Percentiles rank a stretch among this genome's conserved stretches.
Evolutionary conservation across 2,329 filamentous ascomycete species (phyloP).

Genomic region (Nemania sp.): DNA sequence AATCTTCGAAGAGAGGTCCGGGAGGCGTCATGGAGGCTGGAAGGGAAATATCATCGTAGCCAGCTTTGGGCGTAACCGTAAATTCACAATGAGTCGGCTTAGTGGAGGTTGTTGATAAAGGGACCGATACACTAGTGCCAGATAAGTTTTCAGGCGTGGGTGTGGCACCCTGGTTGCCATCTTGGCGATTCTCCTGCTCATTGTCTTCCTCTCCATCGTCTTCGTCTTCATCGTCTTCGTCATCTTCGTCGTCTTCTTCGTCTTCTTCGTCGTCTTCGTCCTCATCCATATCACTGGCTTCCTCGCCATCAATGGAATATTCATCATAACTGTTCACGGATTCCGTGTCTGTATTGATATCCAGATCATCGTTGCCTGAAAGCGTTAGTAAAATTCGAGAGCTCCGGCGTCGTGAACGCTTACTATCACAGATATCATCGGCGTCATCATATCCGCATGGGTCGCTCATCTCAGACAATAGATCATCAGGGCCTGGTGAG

Average conservation of each 20-base stretch:
- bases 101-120: not conserved
- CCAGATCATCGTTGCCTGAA: not conserved
- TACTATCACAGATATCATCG: slow-evolving; percentile 25
- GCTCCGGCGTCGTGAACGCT: not conserved
- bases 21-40: not conserved
- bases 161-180: slow-evolving; percentile 18
- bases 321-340: not conserved
- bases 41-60: not conserved
- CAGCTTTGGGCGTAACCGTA: not conserved
- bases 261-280: slow-evolving; percentile 17
- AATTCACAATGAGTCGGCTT: not conserved
- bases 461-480: slow-evolving; percentile 16
- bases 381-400: not conserved
- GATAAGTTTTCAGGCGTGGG: slow-evolving; percentile 4
- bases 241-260: not conserved
- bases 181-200: too few relatives aligned
- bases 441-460: too few relatives aligned
- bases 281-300: slow-evolving; percentile 10
- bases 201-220: slow-evolving; percentile 1
- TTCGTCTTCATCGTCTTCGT: too few relatives aligned
- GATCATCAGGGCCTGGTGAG: slow-evolving; percentile 7
- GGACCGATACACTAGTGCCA: not conserved
- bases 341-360: not conserved
- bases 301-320: not conserved
- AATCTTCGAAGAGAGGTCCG: too few relatives aligned